A percentile compares a stretch with the other conserved stretches of the same genome.
Evolutionary conservation across 768 basidiomycete species (phyloP).

Genomic region (Termitomyces sp.): DNA sequence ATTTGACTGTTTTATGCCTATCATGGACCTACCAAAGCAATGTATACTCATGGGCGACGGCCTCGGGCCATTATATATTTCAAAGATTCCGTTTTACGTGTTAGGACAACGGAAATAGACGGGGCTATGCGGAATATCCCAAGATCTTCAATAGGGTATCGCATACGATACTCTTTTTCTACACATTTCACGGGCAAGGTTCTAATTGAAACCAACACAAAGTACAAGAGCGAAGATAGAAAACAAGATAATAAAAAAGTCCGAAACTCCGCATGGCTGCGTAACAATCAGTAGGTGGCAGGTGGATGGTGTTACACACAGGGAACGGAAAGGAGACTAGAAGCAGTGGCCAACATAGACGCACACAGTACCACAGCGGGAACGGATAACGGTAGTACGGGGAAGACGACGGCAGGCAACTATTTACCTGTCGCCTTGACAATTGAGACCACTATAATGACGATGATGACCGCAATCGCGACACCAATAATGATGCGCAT

Average conservation of each 20-base stretch:
- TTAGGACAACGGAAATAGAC: not conserved
- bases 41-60: too few species aligned
- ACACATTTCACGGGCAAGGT: slow-evolving; percentile 1
- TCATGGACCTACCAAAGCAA: too few species aligned
- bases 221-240: slow-evolving; percentile 8
- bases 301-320: slow-evolving; percentile 10
- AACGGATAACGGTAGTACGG: slow-evolving; percentile 13
- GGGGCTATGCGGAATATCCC: not conserved
- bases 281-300: slow-evolving; percentile 5
- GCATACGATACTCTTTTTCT: not conserved
- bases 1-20: not conserved
- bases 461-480: slow-evolving; percentile 83
- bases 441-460: slow-evolving; percentile 94
- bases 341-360: slow-evolving; percentile 34
- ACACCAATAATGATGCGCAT: slow-evolving; percentile 97
- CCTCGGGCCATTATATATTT: too few species aligned
- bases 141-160: not conserved
- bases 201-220: slow-evolving; percentile 4
- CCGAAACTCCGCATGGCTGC: slow-evolving; percentile 7
- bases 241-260: slow-evolving; percentile 10
- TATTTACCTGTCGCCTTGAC: slow-evolving; percentile 75
- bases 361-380: slow-evolving; percentile 26
- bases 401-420: slow-evolving; percentile 8
- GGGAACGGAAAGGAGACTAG: slow-evolving; percentile 2
- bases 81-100: not conserved